Evolutionary conservation across 345 rosid species (phyloP).

Genomic region (Laguncularia racemosa): DNA sequence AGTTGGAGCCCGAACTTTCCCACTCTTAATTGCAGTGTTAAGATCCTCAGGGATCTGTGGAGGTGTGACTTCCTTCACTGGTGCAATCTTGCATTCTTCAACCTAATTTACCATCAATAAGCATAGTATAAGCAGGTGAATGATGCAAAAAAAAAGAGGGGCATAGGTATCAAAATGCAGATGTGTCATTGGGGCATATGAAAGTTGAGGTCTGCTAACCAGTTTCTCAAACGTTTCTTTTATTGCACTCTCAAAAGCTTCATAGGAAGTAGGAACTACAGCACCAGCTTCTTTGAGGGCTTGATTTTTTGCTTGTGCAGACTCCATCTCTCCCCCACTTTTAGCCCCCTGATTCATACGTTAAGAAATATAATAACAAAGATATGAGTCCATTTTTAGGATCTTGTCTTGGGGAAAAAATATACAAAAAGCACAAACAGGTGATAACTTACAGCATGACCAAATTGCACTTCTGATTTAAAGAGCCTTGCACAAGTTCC

Average conservation of each 20-base stretch:
- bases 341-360: slow-evolving; percentile 71
- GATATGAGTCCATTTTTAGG: not conserved
- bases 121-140: not conserved
- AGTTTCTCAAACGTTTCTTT: slow-evolving; percentile 85
- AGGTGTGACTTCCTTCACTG: slow-evolving; percentile 74
- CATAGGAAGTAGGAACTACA: slow-evolving; percentile 85
- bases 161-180: no score
- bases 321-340: slow-evolving; percentile 97
- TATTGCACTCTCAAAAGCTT: slow-evolving; percentile 66
- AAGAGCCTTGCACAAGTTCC: slow-evolving; percentile 96
- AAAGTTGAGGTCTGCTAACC: slow-evolving; percentile 26
- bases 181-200: no score
- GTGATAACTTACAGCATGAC: slow-evolving; percentile 84
- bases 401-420: not conserved
- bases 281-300: slow-evolving; percentile 87
- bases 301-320: slow-evolving; percentile 98
- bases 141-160: no score
- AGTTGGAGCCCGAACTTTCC: slow-evolving; percentile 97
- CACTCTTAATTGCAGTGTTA: slow-evolving; percentile 80
- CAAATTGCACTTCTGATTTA: slow-evolving; percentile 97
- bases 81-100: slow-evolving; percentile 65
- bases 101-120: slow-evolving; percentile 28
- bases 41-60: slow-evolving; percentile 98
- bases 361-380: slow-evolving; percentile 10
- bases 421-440: slow-evolving; percentile 2